Evolutionary conservation across 345 rosid genomes (phyloP).

Genomic region (Lepidium sativum): DNA sequence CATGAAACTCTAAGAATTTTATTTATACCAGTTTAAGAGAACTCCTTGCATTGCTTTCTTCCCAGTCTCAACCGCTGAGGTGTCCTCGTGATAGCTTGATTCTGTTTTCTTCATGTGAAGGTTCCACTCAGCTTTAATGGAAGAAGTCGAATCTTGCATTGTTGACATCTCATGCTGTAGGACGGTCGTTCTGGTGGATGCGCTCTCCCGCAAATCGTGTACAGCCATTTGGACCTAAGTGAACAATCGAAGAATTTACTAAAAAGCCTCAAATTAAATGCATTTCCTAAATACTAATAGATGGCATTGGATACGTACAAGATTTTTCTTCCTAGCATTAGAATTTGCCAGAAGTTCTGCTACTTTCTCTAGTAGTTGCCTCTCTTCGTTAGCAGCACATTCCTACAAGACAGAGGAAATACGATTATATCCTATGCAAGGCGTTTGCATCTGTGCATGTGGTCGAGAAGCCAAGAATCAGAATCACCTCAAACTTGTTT

Average conservation of each 20-base stretch:
- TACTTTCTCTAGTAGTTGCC: slow-evolving; percentile 75
- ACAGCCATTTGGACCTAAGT: slow-evolving; percentile 86
- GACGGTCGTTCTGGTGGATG: slow-evolving; percentile 60
- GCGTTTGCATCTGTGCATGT: background rate
- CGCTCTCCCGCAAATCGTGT: slow-evolving; percentile 69
- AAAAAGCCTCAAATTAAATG: background rate
- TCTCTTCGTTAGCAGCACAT: slow-evolving; percentile 84
- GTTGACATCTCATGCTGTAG: slow-evolving; percentile 90
- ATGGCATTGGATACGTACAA: slow-evolving; percentile 35
- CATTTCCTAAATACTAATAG: background rate
- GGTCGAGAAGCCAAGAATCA: slow-evolving; percentile 2
- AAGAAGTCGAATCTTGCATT: slow-evolving; percentile 73
- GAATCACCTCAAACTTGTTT: slow-evolving; percentile 84
- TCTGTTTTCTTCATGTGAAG: slow-evolving; percentile 78
- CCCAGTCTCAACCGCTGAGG: slow-evolving; percentile 64
- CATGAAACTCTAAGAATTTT: background rate
- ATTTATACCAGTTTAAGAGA: slow-evolving; percentile 65
- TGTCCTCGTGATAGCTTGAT: slow-evolving; percentile 55
- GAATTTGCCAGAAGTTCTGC: slow-evolving; percentile 82
- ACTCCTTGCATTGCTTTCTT: slow-evolving; percentile 75
- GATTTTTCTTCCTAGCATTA: slow-evolving; percentile 79
- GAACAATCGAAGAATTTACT: background rate
- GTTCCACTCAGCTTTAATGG: slow-evolving; percentile 72
- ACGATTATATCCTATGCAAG: background rate
- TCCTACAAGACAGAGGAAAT: slow-evolving; percentile 37